Percentiles rank a stretch among this genome's conserved stretches.
Evolutionary conservation across 148 eudicot species (phyloP).

Genomic region (Drosera capensis): DNA sequence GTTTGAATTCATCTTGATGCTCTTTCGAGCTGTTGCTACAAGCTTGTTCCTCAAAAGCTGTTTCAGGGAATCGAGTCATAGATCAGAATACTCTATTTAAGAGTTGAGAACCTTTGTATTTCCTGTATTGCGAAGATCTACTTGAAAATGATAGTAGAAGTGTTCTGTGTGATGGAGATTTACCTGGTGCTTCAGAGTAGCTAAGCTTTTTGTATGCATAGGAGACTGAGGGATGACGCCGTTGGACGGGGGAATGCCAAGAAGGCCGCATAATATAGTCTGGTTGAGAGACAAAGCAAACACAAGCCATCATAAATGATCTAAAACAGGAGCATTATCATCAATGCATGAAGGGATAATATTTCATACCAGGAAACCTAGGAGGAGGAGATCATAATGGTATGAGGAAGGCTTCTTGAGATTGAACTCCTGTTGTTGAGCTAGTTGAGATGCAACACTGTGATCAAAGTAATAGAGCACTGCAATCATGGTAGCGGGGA

Average conservation of each 20-base stretch:
- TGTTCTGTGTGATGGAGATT: background rate
- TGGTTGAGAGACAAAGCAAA: too few relatives aligned
- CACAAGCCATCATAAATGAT: background rate
- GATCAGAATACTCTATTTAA: too few relatives aligned
- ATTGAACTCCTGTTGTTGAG: conserved; percentile 90
- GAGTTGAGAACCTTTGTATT: too few relatives aligned
- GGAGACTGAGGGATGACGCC: conserved; percentile 96
- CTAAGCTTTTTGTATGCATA: conserved; percentile 91
- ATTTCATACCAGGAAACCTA: conserved; percentile 64
- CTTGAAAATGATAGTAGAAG: too few relatives aligned
- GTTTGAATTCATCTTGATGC: conserved; percentile 56
- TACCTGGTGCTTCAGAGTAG: conserved; percentile 88
- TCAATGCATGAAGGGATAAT: background rate
- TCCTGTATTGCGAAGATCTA: too few relatives aligned
- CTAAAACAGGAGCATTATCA: background rate
- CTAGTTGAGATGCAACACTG: conserved; percentile 91
- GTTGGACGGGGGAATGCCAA: conserved; percentile 83
- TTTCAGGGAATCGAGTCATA: too few relatives aligned
- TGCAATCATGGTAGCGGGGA: conserved; percentile 93
- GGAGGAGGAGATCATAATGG: conserved; percentile 81
- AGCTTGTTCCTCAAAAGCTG: conserved; percentile 76
- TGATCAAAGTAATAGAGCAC: conserved; percentile 92
- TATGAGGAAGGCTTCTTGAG: conserved; percentile 69
- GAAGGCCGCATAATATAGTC: conserved; percentile 72
- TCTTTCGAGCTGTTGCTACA: conserved; percentile 56